phyloP scores from a whole-genome alignment of 2,329 filamentous ascomycete genomes.

The Talaromyces sp. region DNA sequence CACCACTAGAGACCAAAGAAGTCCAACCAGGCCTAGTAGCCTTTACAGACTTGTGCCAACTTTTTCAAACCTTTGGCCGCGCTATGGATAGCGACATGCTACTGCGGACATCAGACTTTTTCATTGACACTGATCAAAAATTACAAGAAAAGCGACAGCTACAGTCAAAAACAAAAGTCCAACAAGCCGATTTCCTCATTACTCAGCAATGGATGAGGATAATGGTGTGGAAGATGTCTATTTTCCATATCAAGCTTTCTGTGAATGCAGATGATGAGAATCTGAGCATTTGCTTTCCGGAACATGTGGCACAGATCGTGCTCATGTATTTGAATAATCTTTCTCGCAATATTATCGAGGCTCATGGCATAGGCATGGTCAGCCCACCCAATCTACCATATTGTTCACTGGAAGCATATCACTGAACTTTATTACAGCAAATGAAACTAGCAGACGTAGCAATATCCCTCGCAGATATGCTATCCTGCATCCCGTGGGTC shows the following conservation, averaged over 20 bases:
- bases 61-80: conserved; percentile 19
- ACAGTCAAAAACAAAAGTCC: conserved; percentile 18
- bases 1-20: conserved; percentile 16
- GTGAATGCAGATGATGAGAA: conserved; percentile 18
- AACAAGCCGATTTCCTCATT: conserved; percentile 20
- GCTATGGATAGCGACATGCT: conserved; percentile 19
- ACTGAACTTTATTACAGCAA: conserved; percentile 6
- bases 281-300: conserved; percentile 18
- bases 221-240: conserved; percentile 20
- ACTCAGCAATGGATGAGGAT: conserved; percentile 21
- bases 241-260: conserved; percentile 20
- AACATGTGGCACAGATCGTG: conserved; percentile 16
- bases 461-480: conserved; percentile 20
- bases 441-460: conserved; percentile 21
- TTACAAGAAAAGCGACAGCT: conserved; percentile 15
- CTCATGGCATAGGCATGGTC: conserved; percentile 21
- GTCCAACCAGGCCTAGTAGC: conserved; percentile 16
- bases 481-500: conserved; percentile 19
- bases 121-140: conserved; percentile 10
- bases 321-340: conserved; percentile 18
- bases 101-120: conserved; percentile 15
- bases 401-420: background rate
- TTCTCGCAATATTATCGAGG: conserved; percentile 20
- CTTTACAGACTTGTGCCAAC: conserved; percentile 19
- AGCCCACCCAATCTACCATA: background rate